Conservation (phyloP, 352 stramenopile genomes). For the Phytophthora fragariae region DNA sequence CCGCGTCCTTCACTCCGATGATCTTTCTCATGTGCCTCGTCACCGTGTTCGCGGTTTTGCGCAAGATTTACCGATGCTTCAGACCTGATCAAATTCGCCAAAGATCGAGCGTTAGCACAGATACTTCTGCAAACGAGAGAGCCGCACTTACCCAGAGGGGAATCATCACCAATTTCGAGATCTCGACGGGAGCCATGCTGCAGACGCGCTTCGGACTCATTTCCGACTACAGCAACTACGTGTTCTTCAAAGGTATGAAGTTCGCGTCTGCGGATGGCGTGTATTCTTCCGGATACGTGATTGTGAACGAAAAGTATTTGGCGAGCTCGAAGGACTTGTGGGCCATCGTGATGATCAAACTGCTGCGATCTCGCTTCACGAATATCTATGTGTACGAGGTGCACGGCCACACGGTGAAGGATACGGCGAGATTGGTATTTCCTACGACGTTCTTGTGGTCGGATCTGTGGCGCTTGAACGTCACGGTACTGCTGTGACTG, state of each 20-base stretch:
- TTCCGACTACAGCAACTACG: slow-evolving; percentile 48
- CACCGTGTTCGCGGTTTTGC: slow-evolving; percentile 11
- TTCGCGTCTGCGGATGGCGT: slow-evolving; percentile 46
- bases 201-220: slow-evolving; percentile 43
- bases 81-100: slow-evolving; percentile 18
- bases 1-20: slow-evolving; percentile 21
- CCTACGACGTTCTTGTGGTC: slow-evolving; percentile 38
- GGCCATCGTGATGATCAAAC: slow-evolving; percentile 43
- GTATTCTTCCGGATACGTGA: slow-evolving; percentile 46
- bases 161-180: slow-evolving; percentile 38
- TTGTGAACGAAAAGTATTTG: slow-evolving; percentile 48
- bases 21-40: slow-evolving; percentile 19
- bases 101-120: slow-evolving; percentile 19
- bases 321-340: slow-evolving; percentile 41
- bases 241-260: slow-evolving; percentile 52
- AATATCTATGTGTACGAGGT: slow-evolving; percentile 49
- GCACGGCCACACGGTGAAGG: slow-evolving; percentile 38
- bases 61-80: slow-evolving; percentile 28
- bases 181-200: slow-evolving; percentile 37
- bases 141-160: slow-evolving; percentile 6
- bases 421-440: slow-evolving; percentile 42
- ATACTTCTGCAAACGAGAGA: slow-evolving; percentile 19
- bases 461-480: slow-evolving; percentile 36
- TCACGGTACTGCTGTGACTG: slow-evolving; percentile 34
- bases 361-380: slow-evolving; percentile 25